These are phyloP conservation scores for Pulveroboletus sp. DNA, from an alignment of 768 basidiomycete species.

Conservation along the genomic window DNA sequence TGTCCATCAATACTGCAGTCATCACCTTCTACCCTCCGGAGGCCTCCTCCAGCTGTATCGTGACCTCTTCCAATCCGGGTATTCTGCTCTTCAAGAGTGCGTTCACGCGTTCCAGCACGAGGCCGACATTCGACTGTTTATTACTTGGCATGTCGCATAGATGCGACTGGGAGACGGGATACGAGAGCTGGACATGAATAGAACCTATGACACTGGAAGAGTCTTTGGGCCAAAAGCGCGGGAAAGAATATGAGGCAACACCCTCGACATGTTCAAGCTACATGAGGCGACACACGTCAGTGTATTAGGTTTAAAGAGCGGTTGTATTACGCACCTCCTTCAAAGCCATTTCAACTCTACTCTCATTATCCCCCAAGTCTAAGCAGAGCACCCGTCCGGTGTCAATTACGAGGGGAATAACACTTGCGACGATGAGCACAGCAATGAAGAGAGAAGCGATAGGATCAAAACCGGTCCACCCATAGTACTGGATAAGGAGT, in stretches of 20 bases:
- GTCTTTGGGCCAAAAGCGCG: slow-evolving; percentile 97
- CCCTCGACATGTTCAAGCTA: slow-evolving; percentile 78
- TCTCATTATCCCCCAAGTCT: slow-evolving; percentile 70
- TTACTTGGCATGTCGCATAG: slow-evolving; percentile 37
- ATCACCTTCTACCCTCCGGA: slow-evolving; percentile 4
- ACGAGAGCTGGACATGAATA: slow-evolving; percentile 85
- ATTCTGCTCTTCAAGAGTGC: slow-evolving; percentile 68
- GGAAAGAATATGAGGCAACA: slow-evolving; percentile 71
- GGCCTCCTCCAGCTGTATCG: slow-evolving; percentile 74
- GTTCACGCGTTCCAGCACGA: slow-evolving; percentile 76
- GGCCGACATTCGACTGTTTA: slow-evolving; percentile 40
- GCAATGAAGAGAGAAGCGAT: slow-evolving; percentile 98
- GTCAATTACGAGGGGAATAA: slow-evolving; percentile 92
- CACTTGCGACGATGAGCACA: slow-evolving; percentile 90
- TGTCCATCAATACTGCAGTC: slow-evolving; percentile 3
- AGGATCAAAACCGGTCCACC: slow-evolving; percentile 99
- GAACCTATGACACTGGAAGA: slow-evolving; percentile 82
- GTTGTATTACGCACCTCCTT: slow-evolving; percentile 48
- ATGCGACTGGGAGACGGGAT: slow-evolving; percentile 57
- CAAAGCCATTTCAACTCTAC: slow-evolving; percentile 55
- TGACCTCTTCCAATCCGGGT: slow-evolving; percentile 81
- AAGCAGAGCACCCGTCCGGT: slow-evolving; percentile 85
- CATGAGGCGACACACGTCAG: neutral
- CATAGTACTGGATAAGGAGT: slow-evolving; percentile 90
- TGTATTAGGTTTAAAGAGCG: neutral